phyloP scores from a whole-genome alignment of 139 green algal species.

The Chlamydomonas sphaeroides region DNA sequence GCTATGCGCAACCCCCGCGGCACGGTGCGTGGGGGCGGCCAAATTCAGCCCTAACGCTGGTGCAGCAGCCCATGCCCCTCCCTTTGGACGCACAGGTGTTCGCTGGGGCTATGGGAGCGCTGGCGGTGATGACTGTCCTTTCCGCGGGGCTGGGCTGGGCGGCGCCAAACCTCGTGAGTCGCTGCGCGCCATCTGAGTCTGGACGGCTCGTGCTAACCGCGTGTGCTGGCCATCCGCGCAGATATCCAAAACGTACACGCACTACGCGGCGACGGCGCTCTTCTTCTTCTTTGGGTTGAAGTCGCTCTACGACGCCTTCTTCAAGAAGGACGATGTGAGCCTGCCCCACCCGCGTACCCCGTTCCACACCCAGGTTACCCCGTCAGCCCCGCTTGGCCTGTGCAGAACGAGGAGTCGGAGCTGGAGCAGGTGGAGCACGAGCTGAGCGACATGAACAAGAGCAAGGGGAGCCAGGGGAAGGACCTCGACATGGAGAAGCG shows the following conservation, averaged over 20 bases:
- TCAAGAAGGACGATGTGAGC: conserved; percentile 50
- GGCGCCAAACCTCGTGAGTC: conserved; percentile 84
- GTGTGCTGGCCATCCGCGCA: conserved; percentile 39
- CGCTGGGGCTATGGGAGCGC: conserved; percentile 76
- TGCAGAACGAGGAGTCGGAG: conserved; percentile 70
- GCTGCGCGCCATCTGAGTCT: neutral
- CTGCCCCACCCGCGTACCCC: neutral
- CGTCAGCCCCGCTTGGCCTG: no score
- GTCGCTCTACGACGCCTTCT: conserved; percentile 80
- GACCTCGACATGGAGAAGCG: conserved; percentile 52
- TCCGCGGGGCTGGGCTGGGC: conserved; percentile 88
- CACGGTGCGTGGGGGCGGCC: conserved; percentile 50
- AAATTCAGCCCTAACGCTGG: neutral
- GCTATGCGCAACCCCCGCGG: conserved; percentile 81
- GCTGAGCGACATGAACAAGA: conserved; percentile 34
- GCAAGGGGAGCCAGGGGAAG: conserved; percentile 26
- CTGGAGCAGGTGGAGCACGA: conserved; percentile 74
- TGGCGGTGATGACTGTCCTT: conserved; percentile 94
- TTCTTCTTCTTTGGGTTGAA: conserved; percentile 94
- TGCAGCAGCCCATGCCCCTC: neutral
- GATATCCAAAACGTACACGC: conserved; percentile 89
- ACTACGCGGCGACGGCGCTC: conserved; percentile 84
- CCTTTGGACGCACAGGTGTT: conserved; percentile 77
- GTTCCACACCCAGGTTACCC: no score
- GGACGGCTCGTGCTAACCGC: neutral